Conservation (phyloP, 164 flowering plant species). For the Euptelea pleiosperma region DNA sequence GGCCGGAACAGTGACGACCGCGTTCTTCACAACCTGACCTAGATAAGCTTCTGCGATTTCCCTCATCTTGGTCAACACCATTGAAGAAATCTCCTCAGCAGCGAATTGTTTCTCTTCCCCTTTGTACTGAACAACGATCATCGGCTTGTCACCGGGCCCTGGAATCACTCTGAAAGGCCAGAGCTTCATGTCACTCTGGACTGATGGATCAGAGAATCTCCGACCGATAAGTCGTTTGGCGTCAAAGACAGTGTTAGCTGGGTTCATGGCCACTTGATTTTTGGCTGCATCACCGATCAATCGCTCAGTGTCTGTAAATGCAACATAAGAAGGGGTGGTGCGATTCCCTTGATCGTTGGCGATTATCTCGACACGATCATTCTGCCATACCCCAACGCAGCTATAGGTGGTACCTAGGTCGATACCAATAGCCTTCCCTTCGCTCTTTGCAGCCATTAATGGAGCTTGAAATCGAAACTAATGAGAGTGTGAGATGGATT, state of each 20-base stretch:
- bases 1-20: slow-evolving; percentile 29
- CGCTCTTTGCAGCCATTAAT: slow-evolving; percentile 13
- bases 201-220: slow-evolving; percentile 22
- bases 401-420: slow-evolving; percentile 36
- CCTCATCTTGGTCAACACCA: slow-evolving; percentile 27
- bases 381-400: slow-evolving; percentile 34
- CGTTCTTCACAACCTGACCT: slow-evolving; percentile 14
- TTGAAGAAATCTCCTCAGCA: slow-evolving; percentile 28
- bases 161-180: slow-evolving; percentile 29
- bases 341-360: slow-evolving; percentile 39
- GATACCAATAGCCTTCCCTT: slow-evolving; percentile 30
- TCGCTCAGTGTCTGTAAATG: slow-evolving; percentile 38
- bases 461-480: not conserved
- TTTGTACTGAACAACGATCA: slow-evolving; percentile 23
- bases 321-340: slow-evolving; percentile 38
- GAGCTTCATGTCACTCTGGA: slow-evolving; percentile 27
- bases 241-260: slow-evolving; percentile 34
- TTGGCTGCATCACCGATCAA: slow-evolving; percentile 38
- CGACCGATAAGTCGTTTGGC: slow-evolving; percentile 29
- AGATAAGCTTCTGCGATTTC: slow-evolving; percentile 23
- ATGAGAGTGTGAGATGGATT: not conserved
- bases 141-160: slow-evolving; percentile 25
- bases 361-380: slow-evolving; percentile 35
- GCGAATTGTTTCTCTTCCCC: slow-evolving; percentile 27
- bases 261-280: slow-evolving; percentile 35